Conservation (phyloP, 2,329 filamentous ascomycete genomes). For the Talaromyces sp. region DNA sequence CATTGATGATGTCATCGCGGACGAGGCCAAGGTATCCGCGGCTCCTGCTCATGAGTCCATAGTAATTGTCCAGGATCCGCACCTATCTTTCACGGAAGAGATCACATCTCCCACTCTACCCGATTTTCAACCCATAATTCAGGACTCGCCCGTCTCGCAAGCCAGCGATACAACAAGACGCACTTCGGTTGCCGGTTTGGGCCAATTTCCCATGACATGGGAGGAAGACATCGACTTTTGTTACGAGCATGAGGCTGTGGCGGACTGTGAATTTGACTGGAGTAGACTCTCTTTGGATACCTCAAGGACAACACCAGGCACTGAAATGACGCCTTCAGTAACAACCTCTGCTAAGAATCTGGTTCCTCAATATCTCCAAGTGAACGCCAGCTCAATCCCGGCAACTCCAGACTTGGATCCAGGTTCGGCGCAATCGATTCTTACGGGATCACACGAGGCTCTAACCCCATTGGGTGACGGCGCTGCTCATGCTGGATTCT, state of each 20-base stretch:
- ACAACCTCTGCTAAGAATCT: slow-evolving; percentile 17
- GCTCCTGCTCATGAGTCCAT: slow-evolving; percentile 32
- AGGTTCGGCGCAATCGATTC: slow-evolving; percentile 33
- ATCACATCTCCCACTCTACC: slow-evolving; percentile 44
- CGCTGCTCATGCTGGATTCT: slow-evolving; percentile 29
- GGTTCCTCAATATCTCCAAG: slow-evolving; percentile 19
- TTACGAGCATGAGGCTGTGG: slow-evolving; percentile 61
- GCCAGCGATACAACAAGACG: slow-evolving; percentile 22
- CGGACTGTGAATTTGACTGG: slow-evolving; percentile 62
- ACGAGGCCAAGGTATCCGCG: slow-evolving; percentile 17
- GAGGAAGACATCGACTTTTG: slow-evolving; percentile 64
- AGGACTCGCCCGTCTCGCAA: slow-evolving; percentile 23
- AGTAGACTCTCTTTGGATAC: slow-evolving; percentile 39
- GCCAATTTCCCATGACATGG: slow-evolving; percentile 50
- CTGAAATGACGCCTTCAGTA: background rate
- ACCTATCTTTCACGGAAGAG: slow-evolving; percentile 46
- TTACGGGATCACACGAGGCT: slow-evolving; percentile 28
- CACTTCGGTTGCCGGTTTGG: slow-evolving; percentile 26
- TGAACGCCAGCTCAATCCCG: slow-evolving; percentile 28
- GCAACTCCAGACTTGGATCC: slow-evolving; percentile 36
- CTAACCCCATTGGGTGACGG: slow-evolving; percentile 34
- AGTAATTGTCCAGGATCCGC: slow-evolving; percentile 32
- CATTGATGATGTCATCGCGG: slow-evolving; percentile 23
- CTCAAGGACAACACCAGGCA: slow-evolving; percentile 23
- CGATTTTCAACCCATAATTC: slow-evolving; percentile 26